Evolutionary conservation across 768 basidiomycete species (phyloP).

Genomic region (Termitomyces titanicus): DNA sequence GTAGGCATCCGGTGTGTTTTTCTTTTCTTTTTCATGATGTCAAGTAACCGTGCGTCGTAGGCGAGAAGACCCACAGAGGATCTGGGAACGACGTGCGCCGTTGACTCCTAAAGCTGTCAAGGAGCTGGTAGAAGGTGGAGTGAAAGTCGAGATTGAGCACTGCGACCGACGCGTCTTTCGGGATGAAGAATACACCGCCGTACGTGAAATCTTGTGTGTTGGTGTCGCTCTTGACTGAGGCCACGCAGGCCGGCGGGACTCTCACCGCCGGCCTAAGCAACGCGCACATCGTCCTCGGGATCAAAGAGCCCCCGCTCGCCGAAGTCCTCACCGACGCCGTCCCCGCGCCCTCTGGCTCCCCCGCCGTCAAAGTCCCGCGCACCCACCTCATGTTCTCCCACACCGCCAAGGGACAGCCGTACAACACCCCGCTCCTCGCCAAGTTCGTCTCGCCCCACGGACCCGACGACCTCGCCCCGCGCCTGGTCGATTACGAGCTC

Average conservation of each 20-base stretch:
- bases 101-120: conserved; percentile 74
- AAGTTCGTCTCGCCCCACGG: conserved; percentile 42
- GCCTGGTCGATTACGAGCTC: conserved; percentile 84
- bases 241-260: conserved; percentile 75
- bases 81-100: conserved; percentile 87
- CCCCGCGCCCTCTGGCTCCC: conserved; percentile 23
- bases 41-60: conserved; percentile 23
- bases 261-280: conserved; percentile 52
- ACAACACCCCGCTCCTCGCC: conserved; percentile 78
- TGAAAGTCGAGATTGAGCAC: conserved; percentile 69
- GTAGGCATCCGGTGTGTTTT: conserved; percentile 29
- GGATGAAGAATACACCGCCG: conserved; percentile 61
- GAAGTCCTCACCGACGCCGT: conserved; percentile 45
- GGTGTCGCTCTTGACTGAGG: no score
- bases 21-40: not conserved
- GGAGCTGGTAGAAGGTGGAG: conserved; percentile 53
- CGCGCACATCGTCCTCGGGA: conserved; percentile 79
- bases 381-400: conserved; percentile 93
- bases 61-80: conserved; percentile 72
- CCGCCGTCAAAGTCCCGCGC: conserved; percentile 30
- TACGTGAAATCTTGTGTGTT: no score
- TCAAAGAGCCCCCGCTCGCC: conserved; percentile 79
- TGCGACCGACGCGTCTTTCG: conserved; percentile 75
- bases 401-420: conserved; percentile 82
- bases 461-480: conserved; percentile 26